Evolutionary conservation across 192 early-diverging fungal species (phyloP).

Genomic region (Phycomyces nitens): DNA sequence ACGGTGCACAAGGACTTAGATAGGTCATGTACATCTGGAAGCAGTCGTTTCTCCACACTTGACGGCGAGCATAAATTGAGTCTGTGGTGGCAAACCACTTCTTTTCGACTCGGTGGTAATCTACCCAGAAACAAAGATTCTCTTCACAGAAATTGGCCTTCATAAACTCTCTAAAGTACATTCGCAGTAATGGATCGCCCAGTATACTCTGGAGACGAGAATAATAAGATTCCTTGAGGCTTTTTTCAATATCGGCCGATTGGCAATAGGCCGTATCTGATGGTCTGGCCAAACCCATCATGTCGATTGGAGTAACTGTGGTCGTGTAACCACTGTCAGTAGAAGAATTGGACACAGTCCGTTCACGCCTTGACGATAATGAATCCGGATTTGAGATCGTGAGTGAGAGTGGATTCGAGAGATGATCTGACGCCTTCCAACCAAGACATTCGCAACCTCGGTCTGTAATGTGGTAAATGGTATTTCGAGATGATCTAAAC

Average conservation of each 20-base stretch:
- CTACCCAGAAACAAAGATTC: constrained; percentile 62
- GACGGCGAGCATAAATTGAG: constrained; percentile 19
- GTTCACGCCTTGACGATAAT: background rate
- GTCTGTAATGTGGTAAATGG: constrained; percentile 22
- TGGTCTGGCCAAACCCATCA: background rate
- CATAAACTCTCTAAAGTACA: constrained; percentile 57
- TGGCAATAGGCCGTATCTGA: background rate
- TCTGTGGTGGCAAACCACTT: constrained; percentile 31
- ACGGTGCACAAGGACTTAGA: constrained; percentile 34
- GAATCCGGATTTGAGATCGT: background rate
- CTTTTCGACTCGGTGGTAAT: constrained; percentile 37
- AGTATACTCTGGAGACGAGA: constrained; percentile 56
- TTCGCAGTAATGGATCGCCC: constrained; percentile 42
- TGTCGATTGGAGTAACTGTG: background rate
- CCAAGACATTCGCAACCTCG: constrained; percentile 10
- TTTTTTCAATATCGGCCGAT: background rate
- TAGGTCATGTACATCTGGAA: constrained; percentile 49
- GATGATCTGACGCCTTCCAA: background rate
- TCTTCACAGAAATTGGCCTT: constrained; percentile 66
- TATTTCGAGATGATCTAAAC: constrained; percentile 9
- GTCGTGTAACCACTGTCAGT: constrained; percentile 8
- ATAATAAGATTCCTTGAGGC: constrained; percentile 10
- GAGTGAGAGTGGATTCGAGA: background rate
- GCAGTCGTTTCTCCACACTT: constrained; percentile 38
- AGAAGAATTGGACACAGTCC: constrained; percentile 1